Evolutionary conservation across 2,329 filamentous ascomycete species (phyloP).

Genomic region (Stromatinia cepivora): DNA sequence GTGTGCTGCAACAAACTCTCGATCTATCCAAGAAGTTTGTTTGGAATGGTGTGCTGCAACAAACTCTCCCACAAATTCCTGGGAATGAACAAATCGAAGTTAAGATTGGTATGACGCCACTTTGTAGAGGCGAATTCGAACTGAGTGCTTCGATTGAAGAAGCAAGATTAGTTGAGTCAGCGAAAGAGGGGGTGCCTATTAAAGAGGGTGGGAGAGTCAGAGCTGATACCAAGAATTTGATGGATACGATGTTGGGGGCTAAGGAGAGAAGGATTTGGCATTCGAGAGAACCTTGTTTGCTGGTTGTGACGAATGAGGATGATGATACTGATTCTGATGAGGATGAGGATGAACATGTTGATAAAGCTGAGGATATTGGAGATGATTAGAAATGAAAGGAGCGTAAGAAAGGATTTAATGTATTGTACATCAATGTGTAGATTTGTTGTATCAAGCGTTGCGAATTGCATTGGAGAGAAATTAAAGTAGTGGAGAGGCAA

Average conservation of each 20-base stretch:
- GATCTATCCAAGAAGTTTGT: constrained; percentile 80
- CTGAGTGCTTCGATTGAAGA: constrained; percentile 81
- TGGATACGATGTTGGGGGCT: constrained; percentile 59
- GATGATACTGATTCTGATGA: constrained; percentile 31
- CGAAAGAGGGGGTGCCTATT: constrained; percentile 36
- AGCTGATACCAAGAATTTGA: constrained; percentile 57
- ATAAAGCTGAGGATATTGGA: not conserved
- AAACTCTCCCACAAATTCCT: constrained; percentile 62
- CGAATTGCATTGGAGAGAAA: not conserved
- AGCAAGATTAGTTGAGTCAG: constrained; percentile 51
- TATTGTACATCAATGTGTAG: constrained; percentile 12
- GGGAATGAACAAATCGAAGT: constrained; percentile 61
- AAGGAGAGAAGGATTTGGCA: constrained; percentile 66
- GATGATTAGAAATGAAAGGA: not conserved
- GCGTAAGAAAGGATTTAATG: not conserved
- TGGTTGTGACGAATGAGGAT: constrained; percentile 53
- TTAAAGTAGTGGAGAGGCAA: not conserved
- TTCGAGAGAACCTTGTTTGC: constrained; percentile 55
- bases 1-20: constrained; percentile 74
- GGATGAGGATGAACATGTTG: not conserved
- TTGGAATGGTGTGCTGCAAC: constrained; percentile 84
- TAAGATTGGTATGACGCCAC: constrained; percentile 68
- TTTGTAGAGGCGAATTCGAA: constrained; percentile 82
- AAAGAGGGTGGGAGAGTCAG: constrained; percentile 44
- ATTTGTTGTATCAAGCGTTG: not conserved